These are phyloP conservation scores for Hordeum pubiflorum DNA, from an alignment of 202 grass and related monocot species.

Conservation along the genomic window DNA sequence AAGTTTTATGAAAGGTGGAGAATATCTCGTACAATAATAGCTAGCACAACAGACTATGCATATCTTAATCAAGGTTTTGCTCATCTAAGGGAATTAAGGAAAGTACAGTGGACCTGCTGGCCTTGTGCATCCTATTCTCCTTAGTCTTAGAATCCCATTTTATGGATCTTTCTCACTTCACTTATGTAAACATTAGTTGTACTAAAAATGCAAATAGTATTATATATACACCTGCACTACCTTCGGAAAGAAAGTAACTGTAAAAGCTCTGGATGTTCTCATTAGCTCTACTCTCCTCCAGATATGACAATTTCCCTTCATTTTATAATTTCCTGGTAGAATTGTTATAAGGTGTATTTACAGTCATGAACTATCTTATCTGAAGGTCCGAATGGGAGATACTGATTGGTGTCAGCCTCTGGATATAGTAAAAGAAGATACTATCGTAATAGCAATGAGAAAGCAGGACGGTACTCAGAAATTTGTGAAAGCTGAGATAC, in stretches of 20 bases:
- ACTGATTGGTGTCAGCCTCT: conserved; percentile 82
- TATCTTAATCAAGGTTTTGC: neutral
- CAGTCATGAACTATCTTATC: conserved; percentile 21
- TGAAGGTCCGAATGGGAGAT: conserved; percentile 67
- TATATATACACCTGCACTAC: neutral
- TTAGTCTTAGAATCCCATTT: neutral
- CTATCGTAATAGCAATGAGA: conserved; percentile 77
- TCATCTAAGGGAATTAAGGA: neutral
- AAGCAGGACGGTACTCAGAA: conserved; percentile 62
- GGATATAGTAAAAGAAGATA: conserved; percentile 91
- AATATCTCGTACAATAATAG: neutral
- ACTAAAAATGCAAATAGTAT: conserved; percentile 9
- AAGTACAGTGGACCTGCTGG: neutral
- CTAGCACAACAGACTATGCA: neutral
- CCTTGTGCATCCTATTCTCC: neutral
- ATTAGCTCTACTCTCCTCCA: neutral
- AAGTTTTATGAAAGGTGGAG: neutral
- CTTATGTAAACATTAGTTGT: conserved; percentile 3
- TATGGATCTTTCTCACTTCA: conserved; percentile 24
- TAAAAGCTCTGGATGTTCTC: conserved; percentile 11
- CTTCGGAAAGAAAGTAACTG: neutral
- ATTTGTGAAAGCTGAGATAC: conserved; percentile 83
- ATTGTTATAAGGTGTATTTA: conserved; percentile 5
- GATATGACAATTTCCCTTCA: conserved; percentile 14
- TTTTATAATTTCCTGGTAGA: conserved; percentile 11